These are phyloP conservation scores for Botrytis aclada DNA, from an alignment of 2,329 filamentous ascomycete genomes.

Conservation along the genomic window DNA sequence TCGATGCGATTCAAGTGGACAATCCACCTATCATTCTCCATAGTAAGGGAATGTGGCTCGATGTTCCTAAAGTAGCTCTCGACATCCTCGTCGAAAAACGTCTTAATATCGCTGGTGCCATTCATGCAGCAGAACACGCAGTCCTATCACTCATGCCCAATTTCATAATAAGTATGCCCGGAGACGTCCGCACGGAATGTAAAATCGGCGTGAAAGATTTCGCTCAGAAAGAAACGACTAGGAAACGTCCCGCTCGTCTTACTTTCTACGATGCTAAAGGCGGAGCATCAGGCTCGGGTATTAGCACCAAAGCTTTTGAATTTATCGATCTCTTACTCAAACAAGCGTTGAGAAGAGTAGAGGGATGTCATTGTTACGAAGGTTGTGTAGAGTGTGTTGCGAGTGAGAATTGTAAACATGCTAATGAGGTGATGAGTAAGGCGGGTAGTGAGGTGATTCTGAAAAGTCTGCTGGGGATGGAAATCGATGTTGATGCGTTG, in stretches of 20 bases:
- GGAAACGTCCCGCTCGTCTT: conserved; percentile 82
- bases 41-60: conserved; percentile 92
- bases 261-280: conserved; percentile 97
- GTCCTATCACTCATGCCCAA: conserved; percentile 83
- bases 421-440: conserved; percentile 92
- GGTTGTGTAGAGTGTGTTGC: conserved; percentile 92
- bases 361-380: conserved; percentile 69
- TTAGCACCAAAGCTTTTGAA: conserved; percentile 90
- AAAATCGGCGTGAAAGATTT: conserved; percentile 89
- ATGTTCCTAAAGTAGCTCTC: conserved; percentile 76
- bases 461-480: conserved; percentile 67
- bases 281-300: conserved; percentile 76
- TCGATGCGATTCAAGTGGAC: conserved; percentile 90
- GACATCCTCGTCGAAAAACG: conserved; percentile 70
- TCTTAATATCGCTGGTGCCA: conserved; percentile 81
- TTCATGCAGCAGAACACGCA: conserved; percentile 93
- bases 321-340: conserved; percentile 76
- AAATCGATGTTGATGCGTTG: conserved; percentile 79
- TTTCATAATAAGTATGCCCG: conserved; percentile 84
- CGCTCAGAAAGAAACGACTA: conserved; percentile 60
- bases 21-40: conserved; percentile 85
- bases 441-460: conserved; percentile 80
- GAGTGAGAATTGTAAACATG: conserved; percentile 77
- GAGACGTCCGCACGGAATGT: conserved; percentile 91
- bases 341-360: conserved; percentile 73